Base-by-base conservation (phyloP, 768 basidiomycete species). In the Mrakia blollopis region DNA sequence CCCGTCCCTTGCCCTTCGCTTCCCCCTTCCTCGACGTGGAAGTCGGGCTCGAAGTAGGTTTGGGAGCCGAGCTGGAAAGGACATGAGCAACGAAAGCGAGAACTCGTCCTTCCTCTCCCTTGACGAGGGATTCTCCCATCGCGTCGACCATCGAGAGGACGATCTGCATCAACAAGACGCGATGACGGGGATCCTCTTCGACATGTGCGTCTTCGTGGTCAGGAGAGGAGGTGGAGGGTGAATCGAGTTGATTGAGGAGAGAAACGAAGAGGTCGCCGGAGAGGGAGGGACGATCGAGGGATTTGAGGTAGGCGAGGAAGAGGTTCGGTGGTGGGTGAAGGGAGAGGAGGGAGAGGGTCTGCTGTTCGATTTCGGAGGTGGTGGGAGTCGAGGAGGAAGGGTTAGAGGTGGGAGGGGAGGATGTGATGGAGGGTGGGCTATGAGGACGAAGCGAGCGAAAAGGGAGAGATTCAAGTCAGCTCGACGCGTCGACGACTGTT, bases 1-100 rank as follows among this genome's bases (percentile, higher is more conserved):
- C 50, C 30, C 39, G 76, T 76, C 62, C 52, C 80, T 76, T 70
- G 77, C 61, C 79, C 72, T 7, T 71, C 57, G 44, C 25, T 6
- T 47, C 44, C 47, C 44, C 44, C 44, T 44, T 44, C 3, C 14
- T 44, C 14, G 44, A 6, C n/a, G n/a, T n/a, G n/a, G 35, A 21
- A 13, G 16, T n/a, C 30, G 25, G 18, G 6, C 62, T 21, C 28
- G 57, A n/a, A 8, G 13, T 78, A n/a, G 62, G 35, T 23, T 50
- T 65, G 25, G 61, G 74, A 28, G 60, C 47, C 37, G 83, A 81
- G 7, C 88, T 84, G 68, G 89, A 88, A 7, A 97, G 84, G 0
- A 91, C 91, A 77, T 92, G 89, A 74, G 90, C 91, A 35, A 98
- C 86, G 81, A 97, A 97, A 3, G 87, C 85, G n/a, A 98, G 82